Evolutionary conservation across 805 yeast genomes (phyloP).

Genomic region (Pichia phayaonensis): DNA sequence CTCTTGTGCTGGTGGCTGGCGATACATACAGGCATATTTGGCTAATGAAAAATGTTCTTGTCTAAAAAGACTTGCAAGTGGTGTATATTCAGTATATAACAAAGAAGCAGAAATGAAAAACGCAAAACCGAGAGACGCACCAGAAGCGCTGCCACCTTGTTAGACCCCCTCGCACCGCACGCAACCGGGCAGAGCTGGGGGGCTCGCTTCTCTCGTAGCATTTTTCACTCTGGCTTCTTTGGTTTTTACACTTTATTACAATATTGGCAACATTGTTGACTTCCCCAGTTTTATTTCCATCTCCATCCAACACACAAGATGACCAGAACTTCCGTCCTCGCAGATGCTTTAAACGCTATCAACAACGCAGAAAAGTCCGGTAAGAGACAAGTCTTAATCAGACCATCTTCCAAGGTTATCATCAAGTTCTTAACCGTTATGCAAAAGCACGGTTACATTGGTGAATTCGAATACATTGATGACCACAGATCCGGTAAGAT

Average conservation of each 20-base stretch:
- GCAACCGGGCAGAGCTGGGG: background rate
- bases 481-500: constrained; percentile 99
- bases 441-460: constrained; percentile 98
- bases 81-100: too few relatives aligned
- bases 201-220: background rate
- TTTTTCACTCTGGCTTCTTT: background rate
- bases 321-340: constrained; percentile 98
- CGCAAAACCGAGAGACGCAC: background rate
- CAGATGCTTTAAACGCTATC: constrained; percentile 96
- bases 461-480: constrained; percentile 96
- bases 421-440: constrained; percentile 93
- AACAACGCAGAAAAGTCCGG: constrained; percentile 99
- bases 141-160: background rate
- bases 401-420: constrained; percentile 98
- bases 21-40: constrained; percentile 10
- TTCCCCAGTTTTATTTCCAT: background rate
- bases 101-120: background rate
- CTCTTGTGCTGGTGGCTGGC: background rate
- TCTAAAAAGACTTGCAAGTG: background rate
- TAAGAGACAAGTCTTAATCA: constrained; percentile 95
- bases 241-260: too few relatives aligned
- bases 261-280: too few relatives aligned
- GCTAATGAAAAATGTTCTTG: background rate
- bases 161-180: constrained; percentile 6
- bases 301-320: constrained; percentile 31